phyloP scores from a whole-genome alignment of 306 rosid species.

The Cyamopsis tetragonoloba region DNA sequence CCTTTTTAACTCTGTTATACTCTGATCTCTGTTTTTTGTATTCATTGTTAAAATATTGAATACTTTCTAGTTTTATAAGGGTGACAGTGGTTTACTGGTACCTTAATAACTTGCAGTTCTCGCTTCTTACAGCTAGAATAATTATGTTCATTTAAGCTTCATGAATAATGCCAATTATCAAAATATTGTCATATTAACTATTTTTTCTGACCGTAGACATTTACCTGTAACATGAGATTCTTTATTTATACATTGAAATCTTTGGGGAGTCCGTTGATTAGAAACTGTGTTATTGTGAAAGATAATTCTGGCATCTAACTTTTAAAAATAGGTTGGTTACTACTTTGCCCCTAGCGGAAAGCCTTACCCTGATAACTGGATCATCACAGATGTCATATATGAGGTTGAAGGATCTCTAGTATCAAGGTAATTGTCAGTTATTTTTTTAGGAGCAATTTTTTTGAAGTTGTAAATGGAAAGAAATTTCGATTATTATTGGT shows the following conservation, averaged over 20 bases:
- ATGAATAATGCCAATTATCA: constrained; percentile 3
- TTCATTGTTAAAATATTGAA: neutral
- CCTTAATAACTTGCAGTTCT: constrained; percentile 4
- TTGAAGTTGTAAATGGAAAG: constrained; percentile 13
- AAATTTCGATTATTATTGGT: neutral
- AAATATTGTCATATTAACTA: neutral
- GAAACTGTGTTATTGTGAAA: constrained; percentile 34
- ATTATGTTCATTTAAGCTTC: constrained; percentile 11
- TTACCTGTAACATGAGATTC: constrained; percentile 30
- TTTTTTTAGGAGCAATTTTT: neutral
- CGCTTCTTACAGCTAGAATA: neutral
- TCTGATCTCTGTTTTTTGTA: constrained; percentile 18
- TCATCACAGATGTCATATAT: constrained; percentile 77
- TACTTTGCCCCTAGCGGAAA: constrained; percentile 99
- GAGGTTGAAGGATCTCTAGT: constrained; percentile 80
- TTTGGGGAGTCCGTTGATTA: constrained; percentile 32
- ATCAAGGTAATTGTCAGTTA: constrained; percentile 59
- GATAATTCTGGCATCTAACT: constrained; percentile 40
- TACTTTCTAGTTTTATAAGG: constrained; percentile 17
- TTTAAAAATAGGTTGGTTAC: constrained; percentile 86
- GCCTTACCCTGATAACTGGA: constrained; percentile 99
- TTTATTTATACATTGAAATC: constrained; percentile 25
- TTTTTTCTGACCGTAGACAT: constrained; percentile 15
- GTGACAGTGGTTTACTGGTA: neutral
- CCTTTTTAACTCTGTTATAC: neutral